Conservation (phyloP, 1,284 basidiomycete genomes). For the Porodaedalea pini region DNA sequence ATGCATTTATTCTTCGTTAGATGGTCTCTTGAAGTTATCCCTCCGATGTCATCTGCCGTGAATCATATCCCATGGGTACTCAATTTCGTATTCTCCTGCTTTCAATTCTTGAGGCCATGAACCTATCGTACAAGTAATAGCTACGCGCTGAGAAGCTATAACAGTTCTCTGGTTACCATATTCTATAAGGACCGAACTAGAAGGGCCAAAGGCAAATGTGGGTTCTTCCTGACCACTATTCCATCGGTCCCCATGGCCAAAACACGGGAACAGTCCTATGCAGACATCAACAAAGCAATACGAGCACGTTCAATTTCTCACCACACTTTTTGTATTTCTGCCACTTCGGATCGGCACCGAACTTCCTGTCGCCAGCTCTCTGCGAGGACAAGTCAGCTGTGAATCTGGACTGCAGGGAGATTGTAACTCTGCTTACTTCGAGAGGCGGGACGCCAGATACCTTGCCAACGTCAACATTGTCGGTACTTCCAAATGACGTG, state of each 20-base stretch:
- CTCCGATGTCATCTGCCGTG: neutral
- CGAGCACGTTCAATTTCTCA: slow-evolving; percentile 7
- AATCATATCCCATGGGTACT: too few species aligned
- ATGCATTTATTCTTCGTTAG: neutral
- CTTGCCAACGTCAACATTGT: slow-evolving; percentile 36
- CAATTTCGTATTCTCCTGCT: too few species aligned
- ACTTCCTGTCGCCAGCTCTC: slow-evolving; percentile 61
- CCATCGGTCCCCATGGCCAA: slow-evolving; percentile 30
- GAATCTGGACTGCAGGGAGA: neutral
- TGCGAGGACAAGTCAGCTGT: slow-evolving; percentile 22
- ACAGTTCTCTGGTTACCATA: too few species aligned
- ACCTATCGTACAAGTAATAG: too few species aligned
- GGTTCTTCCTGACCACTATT: too few species aligned
- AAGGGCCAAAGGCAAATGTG: too few species aligned
- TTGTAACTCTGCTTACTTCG: slow-evolving; percentile 40
- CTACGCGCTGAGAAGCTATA: too few species aligned
- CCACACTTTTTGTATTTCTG: slow-evolving; percentile 61
- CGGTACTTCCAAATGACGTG: neutral
- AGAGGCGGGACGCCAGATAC: slow-evolving; percentile 68
- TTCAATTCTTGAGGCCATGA: too few species aligned
- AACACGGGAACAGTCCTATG: slow-evolving; percentile 35
- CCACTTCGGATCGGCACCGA: slow-evolving; percentile 61
- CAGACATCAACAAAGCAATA: neutral
- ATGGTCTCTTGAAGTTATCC: neutral
- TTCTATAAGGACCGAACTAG: too few species aligned